These are phyloP conservation scores for Celoporthe dispersa DNA, from an alignment of 2,329 filamentous ascomycete genomes.

Conservation along the genomic window DNA sequence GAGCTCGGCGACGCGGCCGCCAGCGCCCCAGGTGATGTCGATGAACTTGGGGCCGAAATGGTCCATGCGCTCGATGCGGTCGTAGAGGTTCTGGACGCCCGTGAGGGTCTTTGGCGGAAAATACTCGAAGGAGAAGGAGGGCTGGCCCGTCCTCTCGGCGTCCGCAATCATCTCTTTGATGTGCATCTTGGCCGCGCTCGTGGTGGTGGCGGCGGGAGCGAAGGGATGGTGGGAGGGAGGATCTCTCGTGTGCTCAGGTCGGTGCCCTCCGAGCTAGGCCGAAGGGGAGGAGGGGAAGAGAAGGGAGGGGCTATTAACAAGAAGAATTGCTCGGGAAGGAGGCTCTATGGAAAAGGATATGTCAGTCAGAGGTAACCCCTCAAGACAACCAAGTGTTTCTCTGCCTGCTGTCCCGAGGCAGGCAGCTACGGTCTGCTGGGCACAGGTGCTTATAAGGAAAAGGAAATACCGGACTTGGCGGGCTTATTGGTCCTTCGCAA, in stretches of 20 bases:
- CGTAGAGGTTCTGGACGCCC: conserved; percentile 98
- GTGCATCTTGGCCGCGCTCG: conserved; percentile 70
- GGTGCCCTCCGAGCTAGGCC: neutral
- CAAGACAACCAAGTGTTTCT: neutral
- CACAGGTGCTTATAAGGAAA: neutral
- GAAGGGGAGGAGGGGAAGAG: neutral
- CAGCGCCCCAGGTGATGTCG: conserved; percentile 98
- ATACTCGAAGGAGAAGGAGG: conserved; percentile 98
- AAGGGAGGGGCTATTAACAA: neutral
- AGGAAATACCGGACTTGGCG: neutral
- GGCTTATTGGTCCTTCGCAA: neutral
- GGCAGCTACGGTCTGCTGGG: neutral
- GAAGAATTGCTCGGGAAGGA: neutral
- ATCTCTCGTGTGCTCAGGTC: neutral
- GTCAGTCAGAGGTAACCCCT: neutral
- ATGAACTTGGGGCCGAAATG: conserved; percentile 92
- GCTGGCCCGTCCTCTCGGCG: conserved; percentile 75
- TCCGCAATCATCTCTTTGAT: conserved; percentile 90
- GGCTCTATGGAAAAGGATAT: neutral
- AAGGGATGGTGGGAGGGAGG: neutral
- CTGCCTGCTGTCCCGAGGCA: neutral
- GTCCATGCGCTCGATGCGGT: conserved; percentile 99
- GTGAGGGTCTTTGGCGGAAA: conserved; percentile 97
- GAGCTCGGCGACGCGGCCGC: conserved; percentile 85
- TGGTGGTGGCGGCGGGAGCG: neutral